A percentile compares a stretch with the other conserved stretches of the same genome.
Evolutionary conservation across 352 stramenopile genomes (phyloP).

Genomic region (Pythium rhizo-oryzae): DNA sequence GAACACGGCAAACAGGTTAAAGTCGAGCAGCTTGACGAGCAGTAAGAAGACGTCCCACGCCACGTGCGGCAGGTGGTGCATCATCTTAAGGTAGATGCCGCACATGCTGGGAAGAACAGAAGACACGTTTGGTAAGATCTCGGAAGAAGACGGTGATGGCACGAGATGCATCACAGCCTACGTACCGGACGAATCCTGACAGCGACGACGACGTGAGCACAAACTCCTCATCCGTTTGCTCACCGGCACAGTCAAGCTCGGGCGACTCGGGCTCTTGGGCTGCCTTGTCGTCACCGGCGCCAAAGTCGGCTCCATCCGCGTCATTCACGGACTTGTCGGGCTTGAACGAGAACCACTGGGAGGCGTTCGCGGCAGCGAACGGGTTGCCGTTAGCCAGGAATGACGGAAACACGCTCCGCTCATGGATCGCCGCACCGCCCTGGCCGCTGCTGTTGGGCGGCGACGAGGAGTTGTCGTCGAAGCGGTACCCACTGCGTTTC

Average conservation of each 20-base stretch:
- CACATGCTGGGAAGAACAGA: conserved; percentile 48
- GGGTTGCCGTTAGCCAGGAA: conserved; percentile 65
- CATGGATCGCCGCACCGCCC: conserved; percentile 49
- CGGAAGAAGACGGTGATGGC: too few species aligned
- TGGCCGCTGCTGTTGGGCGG: neutral
- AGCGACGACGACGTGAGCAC: conserved; percentile 76
- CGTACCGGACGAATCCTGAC: conserved; percentile 69
- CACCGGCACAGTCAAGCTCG: neutral
- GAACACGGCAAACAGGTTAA: conserved; percentile 78
- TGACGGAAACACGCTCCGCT: conserved; percentile 63
- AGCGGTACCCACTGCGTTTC: conserved; percentile 73
- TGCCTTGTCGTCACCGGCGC: conserved; percentile 9
- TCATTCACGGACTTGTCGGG: neutral
- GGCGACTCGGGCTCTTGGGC: conserved; percentile 15
- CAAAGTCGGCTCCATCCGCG: neutral
- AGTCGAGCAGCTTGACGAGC: conserved; percentile 82
- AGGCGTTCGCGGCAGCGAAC: conserved; percentile 54
- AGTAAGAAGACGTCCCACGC: conserved; percentile 68
- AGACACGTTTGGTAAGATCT: too few species aligned
- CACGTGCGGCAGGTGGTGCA: conserved; percentile 78
- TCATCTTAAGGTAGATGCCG: conserved; percentile 88
- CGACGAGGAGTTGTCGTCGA: conserved; percentile 29
- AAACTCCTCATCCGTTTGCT: conserved; percentile 43
- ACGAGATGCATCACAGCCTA: neutral
- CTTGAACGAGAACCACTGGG: conserved; percentile 49